Conservation (phyloP, 208 protist genomes). For the Leptomonas seymouri region DNA sequence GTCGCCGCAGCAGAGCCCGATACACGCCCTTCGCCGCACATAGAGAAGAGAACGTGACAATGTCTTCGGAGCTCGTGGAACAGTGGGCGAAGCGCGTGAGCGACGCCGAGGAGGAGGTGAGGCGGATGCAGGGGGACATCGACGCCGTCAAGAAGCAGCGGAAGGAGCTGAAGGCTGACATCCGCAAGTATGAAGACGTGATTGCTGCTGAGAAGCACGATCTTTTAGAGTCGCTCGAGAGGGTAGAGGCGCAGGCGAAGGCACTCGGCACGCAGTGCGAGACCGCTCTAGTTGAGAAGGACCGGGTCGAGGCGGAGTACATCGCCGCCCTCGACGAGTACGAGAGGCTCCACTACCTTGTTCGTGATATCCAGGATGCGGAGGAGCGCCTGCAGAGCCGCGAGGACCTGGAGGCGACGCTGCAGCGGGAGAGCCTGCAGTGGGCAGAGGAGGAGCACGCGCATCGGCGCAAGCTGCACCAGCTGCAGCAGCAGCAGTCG, state of each 20-base stretch:
- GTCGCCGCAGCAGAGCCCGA: too few species aligned
- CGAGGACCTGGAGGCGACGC: constrained; percentile 61
- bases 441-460: constrained; percentile 89
- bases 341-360: constrained; percentile 76
- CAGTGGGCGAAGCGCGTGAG: constrained; percentile 79
- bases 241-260: constrained; percentile 68
- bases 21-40: too few species aligned
- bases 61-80: constrained; percentile 46
- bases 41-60: too few species aligned
- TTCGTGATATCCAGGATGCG: constrained; percentile 77
- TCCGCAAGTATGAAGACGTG: constrained; percentile 49
- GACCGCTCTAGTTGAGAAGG: constrained; percentile 52
- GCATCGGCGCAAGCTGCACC: constrained; percentile 56
- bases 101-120: constrained; percentile 67
- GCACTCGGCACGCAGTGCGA: constrained; percentile 60
- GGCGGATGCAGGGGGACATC: constrained; percentile 74
- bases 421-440: constrained; percentile 69
- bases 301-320: constrained; percentile 72
- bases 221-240: constrained; percentile 59
- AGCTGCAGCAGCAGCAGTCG: constrained; percentile 54
- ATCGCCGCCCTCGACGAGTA: constrained; percentile 83
- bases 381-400: constrained; percentile 62
- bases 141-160: constrained; percentile 46
- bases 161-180: constrained; percentile 49
- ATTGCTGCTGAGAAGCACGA: constrained; percentile 70